phyloP scores from a whole-genome alignment of 495 filamentous ascomycete genomes.

The Letharia columbiana region DNA sequence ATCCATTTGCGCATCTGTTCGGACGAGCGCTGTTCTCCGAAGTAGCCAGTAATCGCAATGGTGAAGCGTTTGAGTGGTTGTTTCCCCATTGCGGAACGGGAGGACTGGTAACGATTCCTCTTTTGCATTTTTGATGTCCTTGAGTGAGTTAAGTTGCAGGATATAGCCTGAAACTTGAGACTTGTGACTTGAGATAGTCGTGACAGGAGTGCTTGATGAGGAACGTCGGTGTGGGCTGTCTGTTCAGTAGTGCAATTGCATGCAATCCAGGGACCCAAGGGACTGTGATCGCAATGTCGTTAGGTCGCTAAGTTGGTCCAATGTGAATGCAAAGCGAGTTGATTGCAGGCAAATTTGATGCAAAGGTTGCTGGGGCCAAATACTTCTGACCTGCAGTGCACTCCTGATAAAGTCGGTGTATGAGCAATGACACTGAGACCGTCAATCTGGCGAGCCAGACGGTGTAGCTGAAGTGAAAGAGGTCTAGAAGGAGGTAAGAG shows the following conservation, averaged over 20 bases:
- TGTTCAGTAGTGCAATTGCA: not conserved
- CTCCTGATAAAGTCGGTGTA: not conserved
- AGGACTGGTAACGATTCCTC: not conserved
- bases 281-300: not conserved
- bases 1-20: constrained; percentile 49
- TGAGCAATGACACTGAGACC: not conserved
- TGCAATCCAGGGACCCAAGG: not conserved
- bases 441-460: not conserved
- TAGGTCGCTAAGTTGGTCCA: not conserved
- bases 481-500: not conserved
- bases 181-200: not conserved
- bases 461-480: not conserved
- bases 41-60: constrained; percentile 38
- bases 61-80: constrained; percentile 24
- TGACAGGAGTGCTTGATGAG: not conserved
- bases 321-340: not conserved
- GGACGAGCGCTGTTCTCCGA: constrained; percentile 30
- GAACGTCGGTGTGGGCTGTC: not conserved
- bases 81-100: constrained; percentile 9
- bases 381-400: not conserved
- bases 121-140: not conserved
- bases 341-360: not conserved
- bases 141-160: not conserved
- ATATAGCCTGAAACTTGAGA: not conserved
- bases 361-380: not conserved